Base-by-base conservation (phyloP, 805 yeast genomes). In the Teunomyces stri region DNA sequence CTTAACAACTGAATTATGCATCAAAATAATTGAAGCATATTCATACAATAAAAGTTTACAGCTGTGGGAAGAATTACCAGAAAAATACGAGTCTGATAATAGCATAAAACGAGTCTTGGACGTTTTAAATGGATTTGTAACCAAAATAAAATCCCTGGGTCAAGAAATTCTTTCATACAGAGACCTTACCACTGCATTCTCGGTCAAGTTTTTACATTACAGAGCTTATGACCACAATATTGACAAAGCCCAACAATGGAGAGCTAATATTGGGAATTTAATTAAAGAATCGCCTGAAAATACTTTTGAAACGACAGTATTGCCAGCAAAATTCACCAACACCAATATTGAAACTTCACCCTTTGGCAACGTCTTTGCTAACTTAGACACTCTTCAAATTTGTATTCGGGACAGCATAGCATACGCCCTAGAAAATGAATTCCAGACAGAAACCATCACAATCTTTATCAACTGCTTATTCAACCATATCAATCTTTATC, bases 401-500 rank as follows among this genome's bases (percentile, higher is more conserved):
- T 68, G 70, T 42, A 50, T 66, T 1, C 27, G 30, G 4, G 44
- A 49, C 3, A 71, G 68, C 50, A 43, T 66, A 7, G 38, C 50
- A 12, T 66, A 67, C 47, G 42, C 61, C 12, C 6, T 38, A 44
- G 21, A 41, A 2, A 46, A 46, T 12, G 37, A 55, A 2, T 52
- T 47, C 30, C 45, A 50, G 5, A 6, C 27, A 2, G 49, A 53
- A 36, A 59, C 69, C 11, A 50, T 61, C 11, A 52, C 44, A 3
- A 40, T 62, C 2, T 69, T 72, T 46, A 46, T 72, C 25, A 69
- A 70, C 47, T 69, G 76, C 46, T 22, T 70, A 2, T 52, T 73
- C 30, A 62, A 66, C 49, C 75, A 71, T 51, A 50, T 70, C 18
- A 58, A 57, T 28, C 43, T 62, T 15, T 60, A 63, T 52, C 73